Evolutionary conservation across 192 early-diverging fungal species (phyloP).

Genomic region (Coemansia sp.): DNA sequence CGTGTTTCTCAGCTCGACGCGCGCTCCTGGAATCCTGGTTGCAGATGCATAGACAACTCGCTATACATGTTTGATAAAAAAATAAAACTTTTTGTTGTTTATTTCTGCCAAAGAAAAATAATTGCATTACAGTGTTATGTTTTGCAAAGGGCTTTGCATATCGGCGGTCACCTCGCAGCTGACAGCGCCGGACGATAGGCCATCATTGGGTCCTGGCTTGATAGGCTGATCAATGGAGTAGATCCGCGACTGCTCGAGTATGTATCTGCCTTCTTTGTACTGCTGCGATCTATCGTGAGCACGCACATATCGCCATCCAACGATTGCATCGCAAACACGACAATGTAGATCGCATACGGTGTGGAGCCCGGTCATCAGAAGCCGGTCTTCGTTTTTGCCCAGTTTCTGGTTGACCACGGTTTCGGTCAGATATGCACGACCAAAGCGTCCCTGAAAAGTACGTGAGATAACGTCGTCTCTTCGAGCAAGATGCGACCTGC

Average conservation of each 20-base stretch:
- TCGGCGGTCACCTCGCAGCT: slow-evolving; percentile 11
- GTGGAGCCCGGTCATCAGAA: slow-evolving; percentile 54
- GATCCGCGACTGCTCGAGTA: slow-evolving; percentile 44
- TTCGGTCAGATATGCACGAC: slow-evolving; percentile 45
- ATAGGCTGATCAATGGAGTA: slow-evolving; percentile 12
- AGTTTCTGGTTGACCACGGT: slow-evolving; percentile 40
- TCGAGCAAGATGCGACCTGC: slow-evolving; percentile 40
- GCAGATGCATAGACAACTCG: slow-evolving; percentile 37
- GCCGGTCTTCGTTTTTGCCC: slow-evolving; percentile 38
- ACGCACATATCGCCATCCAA: slow-evolving; percentile 50
- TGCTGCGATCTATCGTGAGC: slow-evolving; percentile 38
- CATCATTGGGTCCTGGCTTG: neutral
- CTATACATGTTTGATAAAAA: neutral
- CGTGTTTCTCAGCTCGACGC: slow-evolving; percentile 66
- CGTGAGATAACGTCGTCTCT: slow-evolving; percentile 41
- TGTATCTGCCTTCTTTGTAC: slow-evolving; percentile 53
- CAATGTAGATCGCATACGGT: slow-evolving; percentile 48
- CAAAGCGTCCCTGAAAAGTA: slow-evolving; percentile 43
- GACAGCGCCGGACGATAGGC: neutral
- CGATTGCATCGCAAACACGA: slow-evolving; percentile 22
- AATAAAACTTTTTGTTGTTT: neutral
- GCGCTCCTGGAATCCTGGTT: slow-evolving; percentile 66
- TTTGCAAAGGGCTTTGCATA: slow-evolving; percentile 5
- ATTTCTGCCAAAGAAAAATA: neutral
- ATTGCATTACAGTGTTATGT: neutral